Conservation (phyloP, 208 protist genomes). For the Entamoeba histolytica region DNA sequence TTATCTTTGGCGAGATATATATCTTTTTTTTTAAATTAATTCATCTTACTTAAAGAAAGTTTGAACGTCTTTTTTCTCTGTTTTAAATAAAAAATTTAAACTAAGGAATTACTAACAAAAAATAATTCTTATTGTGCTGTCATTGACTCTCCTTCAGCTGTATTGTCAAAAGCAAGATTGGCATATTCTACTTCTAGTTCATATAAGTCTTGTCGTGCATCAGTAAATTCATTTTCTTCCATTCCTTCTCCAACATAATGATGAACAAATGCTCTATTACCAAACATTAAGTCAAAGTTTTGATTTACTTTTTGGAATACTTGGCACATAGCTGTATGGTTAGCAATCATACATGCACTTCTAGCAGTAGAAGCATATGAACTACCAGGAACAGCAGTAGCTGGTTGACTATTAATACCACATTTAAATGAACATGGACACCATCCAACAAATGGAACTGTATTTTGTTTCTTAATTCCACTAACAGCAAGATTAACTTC, state of each 20-base stretch:
- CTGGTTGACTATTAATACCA: conserved; percentile 84
- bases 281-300: conserved; percentile 51
- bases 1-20: too few relatives aligned
- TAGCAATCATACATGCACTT: conserved; percentile 36
- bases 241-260: conserved; percentile 52
- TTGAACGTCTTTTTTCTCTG: too few relatives aligned
- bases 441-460: conserved; percentile 51
- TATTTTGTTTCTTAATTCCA: conserved; percentile 47
- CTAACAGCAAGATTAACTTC: conserved; percentile 45
- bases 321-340: conserved; percentile 46
- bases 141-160: conserved; percentile 14
- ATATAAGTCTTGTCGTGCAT: conserved; percentile 44
- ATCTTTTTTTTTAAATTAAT: too few relatives aligned
- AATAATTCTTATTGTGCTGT: too few relatives aligned
- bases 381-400: conserved; percentile 69
- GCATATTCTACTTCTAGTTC: conserved; percentile 47
- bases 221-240: conserved; percentile 49
- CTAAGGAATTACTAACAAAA: too few relatives aligned
- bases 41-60: too few relatives aligned
- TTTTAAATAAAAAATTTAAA: too few relatives aligned
- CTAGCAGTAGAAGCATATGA: conserved; percentile 53
- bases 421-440: conserved; percentile 53
- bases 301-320: conserved; percentile 40
- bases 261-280: conserved; percentile 49
- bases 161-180: conserved; percentile 40